phyloP scores from a whole-genome alignment of 768 basidiomycete genomes.

The Tulasnella sp. region DNA sequence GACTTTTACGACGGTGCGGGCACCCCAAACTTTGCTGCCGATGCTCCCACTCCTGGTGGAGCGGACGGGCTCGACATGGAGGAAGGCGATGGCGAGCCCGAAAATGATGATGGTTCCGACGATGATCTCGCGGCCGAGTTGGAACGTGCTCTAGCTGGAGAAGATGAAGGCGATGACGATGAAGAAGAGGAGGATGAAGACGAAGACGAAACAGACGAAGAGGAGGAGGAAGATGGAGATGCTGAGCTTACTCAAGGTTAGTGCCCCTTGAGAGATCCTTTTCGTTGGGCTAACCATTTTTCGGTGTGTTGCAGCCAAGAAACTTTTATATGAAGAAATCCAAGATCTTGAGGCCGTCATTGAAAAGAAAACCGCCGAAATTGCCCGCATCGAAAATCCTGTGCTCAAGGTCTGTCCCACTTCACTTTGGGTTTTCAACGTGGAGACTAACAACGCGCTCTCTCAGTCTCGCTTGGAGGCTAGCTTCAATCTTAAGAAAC shows the following conservation, averaged over 20 bases:
- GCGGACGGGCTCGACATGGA: constrained; percentile 51
- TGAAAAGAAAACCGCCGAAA: constrained; percentile 76
- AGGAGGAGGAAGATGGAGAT: constrained; percentile 74
- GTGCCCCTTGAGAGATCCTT: constrained; percentile 27
- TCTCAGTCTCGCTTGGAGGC: constrained; percentile 87
- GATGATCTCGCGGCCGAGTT: constrained; percentile 85
- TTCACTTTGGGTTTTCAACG: not conserved
- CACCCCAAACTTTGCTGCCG: constrained; percentile 44
- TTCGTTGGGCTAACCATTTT: constrained; percentile 27
- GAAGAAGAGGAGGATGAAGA: constrained; percentile 64
- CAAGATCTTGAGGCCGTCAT: constrained; percentile 84
- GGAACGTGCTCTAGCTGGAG: constrained; percentile 70
- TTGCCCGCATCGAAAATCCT: constrained; percentile 77
- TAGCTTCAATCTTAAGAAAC: constrained; percentile 64
- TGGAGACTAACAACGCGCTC: not conserved
- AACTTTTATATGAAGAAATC: constrained; percentile 83
- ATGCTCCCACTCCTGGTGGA: constrained; percentile 56
- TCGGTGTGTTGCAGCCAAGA: constrained; percentile 44
- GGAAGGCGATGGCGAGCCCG: constrained; percentile 50
- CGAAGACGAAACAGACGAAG: constrained; percentile 44
- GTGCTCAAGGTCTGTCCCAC: constrained; percentile 64
- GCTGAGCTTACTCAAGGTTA: constrained; percentile 59
- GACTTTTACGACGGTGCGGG: constrained; percentile 58
- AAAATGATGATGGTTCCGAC: constrained; percentile 72
- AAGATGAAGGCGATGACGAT: constrained; percentile 47